Evolutionary conservation across 805 yeast genomes (phyloP).

Genomic region (Clavispora fructus): DNA sequence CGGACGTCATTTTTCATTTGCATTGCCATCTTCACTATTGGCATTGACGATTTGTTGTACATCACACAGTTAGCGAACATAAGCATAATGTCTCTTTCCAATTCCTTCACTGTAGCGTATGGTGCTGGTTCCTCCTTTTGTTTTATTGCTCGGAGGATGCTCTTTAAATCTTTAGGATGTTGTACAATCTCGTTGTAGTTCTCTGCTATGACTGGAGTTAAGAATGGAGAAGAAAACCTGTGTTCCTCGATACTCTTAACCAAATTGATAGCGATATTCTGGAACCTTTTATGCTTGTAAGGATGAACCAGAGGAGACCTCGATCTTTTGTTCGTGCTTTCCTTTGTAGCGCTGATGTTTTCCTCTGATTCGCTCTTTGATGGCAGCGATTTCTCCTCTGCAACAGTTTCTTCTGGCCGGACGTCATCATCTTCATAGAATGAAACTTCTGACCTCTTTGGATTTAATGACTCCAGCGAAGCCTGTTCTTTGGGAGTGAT

Average conservation of each 20-base stretch:
- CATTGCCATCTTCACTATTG: slow-evolving; percentile 54
- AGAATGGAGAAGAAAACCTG: slow-evolving; percentile 67
- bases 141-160: slow-evolving; percentile 52
- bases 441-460: too few relatives aligned
- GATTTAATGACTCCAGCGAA: too few relatives aligned
- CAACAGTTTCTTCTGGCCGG: too few relatives aligned
- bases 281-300: slow-evolving; percentile 45
- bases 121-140: slow-evolving; percentile 28
- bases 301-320: slow-evolving; percentile 5
- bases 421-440: too few relatives aligned
- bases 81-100: slow-evolving; percentile 63
- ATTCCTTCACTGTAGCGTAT: slow-evolving; percentile 52
- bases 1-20: slow-evolving; percentile 70
- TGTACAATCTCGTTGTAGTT: slow-evolving; percentile 58
- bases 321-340: slow-evolving; percentile 48
- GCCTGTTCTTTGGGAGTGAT: too few relatives aligned
- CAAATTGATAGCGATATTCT: slow-evolving; percentile 54
- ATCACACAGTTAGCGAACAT: slow-evolving; percentile 84
- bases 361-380: not conserved
- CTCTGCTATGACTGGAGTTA: slow-evolving; percentile 71
- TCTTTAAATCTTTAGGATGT: slow-evolving; percentile 64
- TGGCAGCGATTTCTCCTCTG: not conserved
- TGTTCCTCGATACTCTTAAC: slow-evolving; percentile 63
- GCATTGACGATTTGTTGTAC: slow-evolving; percentile 67
- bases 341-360: slow-evolving; percentile 32